These are phyloP conservation scores for Corymbia maculata DNA, from an alignment of 345 rosid species.

Conservation along the genomic window DNA sequence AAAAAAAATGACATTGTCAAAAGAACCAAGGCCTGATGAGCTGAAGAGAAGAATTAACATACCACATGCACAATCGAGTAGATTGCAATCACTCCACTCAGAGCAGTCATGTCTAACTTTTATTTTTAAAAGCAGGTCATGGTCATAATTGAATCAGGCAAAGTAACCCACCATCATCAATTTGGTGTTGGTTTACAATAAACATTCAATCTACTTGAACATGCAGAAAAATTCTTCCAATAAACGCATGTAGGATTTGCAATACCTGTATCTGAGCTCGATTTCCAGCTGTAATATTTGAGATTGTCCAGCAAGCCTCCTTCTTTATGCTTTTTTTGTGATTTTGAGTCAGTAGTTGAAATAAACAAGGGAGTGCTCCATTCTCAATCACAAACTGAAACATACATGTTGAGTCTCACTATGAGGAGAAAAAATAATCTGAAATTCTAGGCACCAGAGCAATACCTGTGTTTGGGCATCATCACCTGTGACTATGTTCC, in stretches of 20 bases:
- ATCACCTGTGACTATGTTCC: conserved; percentile 81
- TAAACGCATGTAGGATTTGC: not conserved
- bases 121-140: not conserved
- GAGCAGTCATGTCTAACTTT: not conserved
- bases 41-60: not conserved
- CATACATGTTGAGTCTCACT: not conserved
- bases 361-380: conserved; percentile 57
- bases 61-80: not conserved
- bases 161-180: not conserved
- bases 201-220: not conserved
- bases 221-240: not conserved
- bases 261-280: conserved; percentile 71
- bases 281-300: conserved; percentile 85
- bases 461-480: conserved; percentile 85
- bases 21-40: not conserved
- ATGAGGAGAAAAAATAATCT: not conserved
- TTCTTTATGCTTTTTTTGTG: conserved; percentile 83
- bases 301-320: conserved; percentile 92
- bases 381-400: conserved; percentile 68
- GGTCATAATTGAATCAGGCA: not conserved
- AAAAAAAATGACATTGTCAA: not conserved
- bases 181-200: not conserved
- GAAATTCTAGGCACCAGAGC: not conserved
- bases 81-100: not conserved
- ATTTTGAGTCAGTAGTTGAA: conserved; percentile 61